These are phyloP conservation scores for Litsea cubeba DNA, from an alignment of 164 flowering plant genomes.

Conservation along the genomic window DNA sequence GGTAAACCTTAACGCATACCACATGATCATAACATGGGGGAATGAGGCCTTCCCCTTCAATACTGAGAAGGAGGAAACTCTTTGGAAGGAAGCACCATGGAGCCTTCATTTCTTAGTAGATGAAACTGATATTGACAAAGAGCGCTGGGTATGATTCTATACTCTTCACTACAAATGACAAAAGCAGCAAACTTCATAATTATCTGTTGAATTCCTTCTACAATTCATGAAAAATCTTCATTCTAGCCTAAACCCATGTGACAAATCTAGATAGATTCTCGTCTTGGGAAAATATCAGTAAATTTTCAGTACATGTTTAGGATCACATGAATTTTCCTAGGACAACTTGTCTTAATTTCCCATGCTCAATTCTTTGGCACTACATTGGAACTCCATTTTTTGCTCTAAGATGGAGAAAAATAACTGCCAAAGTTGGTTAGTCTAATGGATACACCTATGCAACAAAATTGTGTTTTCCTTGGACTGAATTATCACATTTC, in stretches of 20 bases:
- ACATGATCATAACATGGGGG: conserved; percentile 41
- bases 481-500: neutral
- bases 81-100: conserved; percentile 33
- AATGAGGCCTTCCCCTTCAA: conserved; percentile 35
- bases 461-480: neutral
- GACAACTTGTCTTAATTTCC: too few relatives aligned
- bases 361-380: neutral
- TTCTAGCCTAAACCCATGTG: neutral
- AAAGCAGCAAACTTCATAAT: neutral
- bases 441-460: neutral
- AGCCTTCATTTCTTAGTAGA: conserved; percentile 30
- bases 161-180: neutral
- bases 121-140: conserved; percentile 18
- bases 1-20: conserved; percentile 23
- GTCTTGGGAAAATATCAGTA: neutral
- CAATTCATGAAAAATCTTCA: neutral
- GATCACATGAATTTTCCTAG: neutral
- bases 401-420: too few relatives aligned
- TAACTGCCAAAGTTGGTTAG: neutral
- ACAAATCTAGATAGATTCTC: too few relatives aligned
- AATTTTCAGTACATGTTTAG: neutral
- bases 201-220: too few relatives aligned
- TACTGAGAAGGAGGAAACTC: conserved; percentile 15
- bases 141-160: conserved; percentile 26
- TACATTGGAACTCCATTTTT: neutral